phyloP scores from a whole-genome alignment of 2,329 filamentous ascomycete species.

The Diplodia corticola region DNA sequence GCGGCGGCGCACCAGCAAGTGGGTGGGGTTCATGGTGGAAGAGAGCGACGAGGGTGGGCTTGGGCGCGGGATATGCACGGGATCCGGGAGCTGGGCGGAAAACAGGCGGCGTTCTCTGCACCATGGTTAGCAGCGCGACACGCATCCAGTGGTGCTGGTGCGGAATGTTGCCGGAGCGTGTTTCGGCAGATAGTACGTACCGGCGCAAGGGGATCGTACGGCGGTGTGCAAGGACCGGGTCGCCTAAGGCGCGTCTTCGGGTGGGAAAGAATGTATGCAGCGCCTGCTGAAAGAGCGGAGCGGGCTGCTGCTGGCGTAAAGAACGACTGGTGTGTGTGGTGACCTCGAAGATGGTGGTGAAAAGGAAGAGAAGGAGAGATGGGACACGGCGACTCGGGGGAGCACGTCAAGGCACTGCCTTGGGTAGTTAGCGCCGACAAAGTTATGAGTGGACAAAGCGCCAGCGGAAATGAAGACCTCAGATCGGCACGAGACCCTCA shows the following conservation, averaged over 20 bases:
- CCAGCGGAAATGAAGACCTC: conserved; percentile 10
- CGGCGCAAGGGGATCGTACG: conserved; percentile 18
- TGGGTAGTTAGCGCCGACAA: conserved; percentile 16
- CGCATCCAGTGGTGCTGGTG: conserved; percentile 1
- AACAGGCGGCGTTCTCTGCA: conserved; percentile 1
- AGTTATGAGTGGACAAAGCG: background rate
- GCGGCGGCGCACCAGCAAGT: conserved; percentile 52
- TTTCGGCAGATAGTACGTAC: conserved; percentile 17
- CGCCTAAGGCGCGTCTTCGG: background rate
- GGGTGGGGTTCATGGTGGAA: conserved; percentile 42
- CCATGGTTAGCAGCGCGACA: conserved; percentile 5
- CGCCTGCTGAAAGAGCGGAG: conserved; percentile 49
- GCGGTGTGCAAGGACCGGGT: background rate
- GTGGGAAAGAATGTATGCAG: conserved; percentile 43
- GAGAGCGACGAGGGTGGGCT: conserved; percentile 14
- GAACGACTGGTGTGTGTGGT: conserved; percentile 16
- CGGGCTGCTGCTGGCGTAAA: conserved; percentile 19
- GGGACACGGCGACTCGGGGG: background rate
- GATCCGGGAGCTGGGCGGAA: background rate
- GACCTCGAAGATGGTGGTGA: conserved; percentile 6
- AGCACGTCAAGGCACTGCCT: background rate
- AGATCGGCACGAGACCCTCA: background rate
- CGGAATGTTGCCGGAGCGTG: background rate
- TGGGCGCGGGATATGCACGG: conserved; percentile 2
- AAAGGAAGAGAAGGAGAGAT: conserved; percentile 5